Base-by-base conservation (phyloP, 1,139 yeast genomes). In the Geotrichum citri-aurantii region DNA sequence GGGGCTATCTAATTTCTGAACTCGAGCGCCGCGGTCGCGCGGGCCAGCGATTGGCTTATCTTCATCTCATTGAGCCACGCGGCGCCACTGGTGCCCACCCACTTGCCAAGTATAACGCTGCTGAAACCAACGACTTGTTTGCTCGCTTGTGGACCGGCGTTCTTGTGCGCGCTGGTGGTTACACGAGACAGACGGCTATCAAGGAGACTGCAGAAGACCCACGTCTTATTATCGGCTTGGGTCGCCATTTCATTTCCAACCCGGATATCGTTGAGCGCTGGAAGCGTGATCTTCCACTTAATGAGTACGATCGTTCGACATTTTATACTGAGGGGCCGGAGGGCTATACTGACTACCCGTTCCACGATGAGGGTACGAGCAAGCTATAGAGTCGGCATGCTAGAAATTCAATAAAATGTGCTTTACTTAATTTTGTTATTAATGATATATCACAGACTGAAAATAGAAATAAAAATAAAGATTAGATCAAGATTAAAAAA, bases 181-280 rank as follows among this genome's bases (percentile, higher is more conserved):
- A 73, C 61, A 68, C 71, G 12, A 57, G 63, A 8, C 71, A 71
- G 42, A 62, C 68, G 4, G 67, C 69, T 8, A 56, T 62, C 26
- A 61, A 65, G 26, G 62, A 60, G 26, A 71, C 74, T 21, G 65
- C 71, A 23, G 62, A 64, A 29, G 70, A 77, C 58, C 73, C 73
- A 50, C 69, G 75, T 54, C 74, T 80, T 1, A 60, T 79, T 54
- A 70, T 79, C 54, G 82, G 78, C 1, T 72, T 77, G 61, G 82
- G 83, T 27, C 71, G 83, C 58, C 70, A 70, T 57, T 80, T 73
- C 64, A 54, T 75, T 76, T 73, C 84, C 24, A 82, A 81, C 68
- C 86, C 86, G 0, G 86, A 83, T 67, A 72, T 83, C 53, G 77
- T 76, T 3, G 59, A 71, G 14, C 73, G 81, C 63, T 68, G 82